Conservation (phyloP, 164 flowering plant species). For the Aristolochia contorta region DNA sequence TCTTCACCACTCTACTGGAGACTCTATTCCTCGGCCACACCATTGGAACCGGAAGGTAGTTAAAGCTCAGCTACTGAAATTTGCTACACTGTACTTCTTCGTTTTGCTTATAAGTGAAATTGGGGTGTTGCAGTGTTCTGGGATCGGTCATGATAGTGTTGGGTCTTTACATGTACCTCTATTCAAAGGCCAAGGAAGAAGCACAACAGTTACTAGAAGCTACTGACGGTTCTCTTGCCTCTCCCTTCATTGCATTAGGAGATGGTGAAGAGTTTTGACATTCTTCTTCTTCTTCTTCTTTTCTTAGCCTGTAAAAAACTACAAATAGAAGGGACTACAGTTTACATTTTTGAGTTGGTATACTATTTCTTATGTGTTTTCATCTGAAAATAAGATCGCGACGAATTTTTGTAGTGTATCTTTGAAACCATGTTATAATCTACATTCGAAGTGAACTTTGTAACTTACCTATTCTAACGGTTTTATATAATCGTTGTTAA, state of each 20-base stretch:
- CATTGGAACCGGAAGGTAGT: constrained; percentile 5
- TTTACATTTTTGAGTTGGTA: too few relatives aligned
- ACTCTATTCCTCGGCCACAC: constrained; percentile 4
- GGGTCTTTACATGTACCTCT: constrained; percentile 8
- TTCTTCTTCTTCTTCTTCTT: too few relatives aligned
- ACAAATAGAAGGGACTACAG: too few relatives aligned
- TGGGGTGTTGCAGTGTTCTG: constrained; percentile 2
- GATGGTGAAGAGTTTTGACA: neutral
- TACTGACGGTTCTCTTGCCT: neutral
- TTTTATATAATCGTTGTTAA: too few relatives aligned
- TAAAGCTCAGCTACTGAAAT: neutral
- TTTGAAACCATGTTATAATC: too few relatives aligned
- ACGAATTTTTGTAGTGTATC: too few relatives aligned
- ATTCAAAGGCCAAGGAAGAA: constrained; percentile 7
- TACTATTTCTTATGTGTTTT: too few relatives aligned
- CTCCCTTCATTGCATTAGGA: neutral
- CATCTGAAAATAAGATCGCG: too few relatives aligned
- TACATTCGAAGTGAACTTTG: too few relatives aligned
- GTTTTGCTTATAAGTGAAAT: neutral
- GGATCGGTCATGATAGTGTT: constrained; percentile 6
- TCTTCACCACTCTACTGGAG: constrained; percentile 5
- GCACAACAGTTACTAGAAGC: neutral
- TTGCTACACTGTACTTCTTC: neutral
- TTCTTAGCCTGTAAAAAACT: too few relatives aligned
- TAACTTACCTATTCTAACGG: too few relatives aligned